Evolutionary conservation across 1,284 basidiomycete genomes (phyloP).

Genomic region (Neotropicomus parvogracilis): DNA sequence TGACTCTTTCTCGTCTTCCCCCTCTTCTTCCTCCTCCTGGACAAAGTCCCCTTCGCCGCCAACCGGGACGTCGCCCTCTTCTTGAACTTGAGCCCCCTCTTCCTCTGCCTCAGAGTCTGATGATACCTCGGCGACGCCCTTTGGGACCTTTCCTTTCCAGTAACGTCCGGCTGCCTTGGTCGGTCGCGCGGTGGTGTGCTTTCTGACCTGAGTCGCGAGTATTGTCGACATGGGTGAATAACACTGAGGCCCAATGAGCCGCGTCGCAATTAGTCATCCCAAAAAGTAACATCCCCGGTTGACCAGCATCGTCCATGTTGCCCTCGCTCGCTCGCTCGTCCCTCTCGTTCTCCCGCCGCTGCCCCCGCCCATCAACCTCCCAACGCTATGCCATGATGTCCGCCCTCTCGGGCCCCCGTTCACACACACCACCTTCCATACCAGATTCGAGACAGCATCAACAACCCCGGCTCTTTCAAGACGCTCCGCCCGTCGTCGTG

Average conservation of each 20-base stretch:
- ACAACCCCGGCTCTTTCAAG: conserved; percentile 31
- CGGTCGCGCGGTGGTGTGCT: conserved; percentile 68
- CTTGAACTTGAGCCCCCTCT: conserved; percentile 48
- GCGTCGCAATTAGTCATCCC: conserved; percentile 22
- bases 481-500: conserved; percentile 51
- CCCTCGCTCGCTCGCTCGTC: conserved; percentile 22
- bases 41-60: conserved; percentile 50
- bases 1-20: conserved; percentile 36
- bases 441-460: conserved; percentile 22
- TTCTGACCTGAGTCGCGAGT: conserved; percentile 42
- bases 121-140: conserved; percentile 55
- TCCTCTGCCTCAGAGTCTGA: conserved; percentile 65
- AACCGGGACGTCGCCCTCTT: conserved; percentile 57
- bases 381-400: conserved; percentile 61
- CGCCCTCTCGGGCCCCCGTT: conserved; percentile 35
- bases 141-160: conserved; percentile 82
- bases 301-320: conserved; percentile 25
- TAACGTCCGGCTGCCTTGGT: conserved; percentile 73
- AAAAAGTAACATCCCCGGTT: neutral
- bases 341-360: conserved; percentile 16
- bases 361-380: conserved; percentile 18
- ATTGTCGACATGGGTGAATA: conserved; percentile 30
- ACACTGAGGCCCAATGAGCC: too few relatives aligned
- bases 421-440: conserved; percentile 16
- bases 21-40: conserved; percentile 40